Conservation (phyloP, 495 filamentous ascomycete species). For the Penicillium alfredii region DNA sequence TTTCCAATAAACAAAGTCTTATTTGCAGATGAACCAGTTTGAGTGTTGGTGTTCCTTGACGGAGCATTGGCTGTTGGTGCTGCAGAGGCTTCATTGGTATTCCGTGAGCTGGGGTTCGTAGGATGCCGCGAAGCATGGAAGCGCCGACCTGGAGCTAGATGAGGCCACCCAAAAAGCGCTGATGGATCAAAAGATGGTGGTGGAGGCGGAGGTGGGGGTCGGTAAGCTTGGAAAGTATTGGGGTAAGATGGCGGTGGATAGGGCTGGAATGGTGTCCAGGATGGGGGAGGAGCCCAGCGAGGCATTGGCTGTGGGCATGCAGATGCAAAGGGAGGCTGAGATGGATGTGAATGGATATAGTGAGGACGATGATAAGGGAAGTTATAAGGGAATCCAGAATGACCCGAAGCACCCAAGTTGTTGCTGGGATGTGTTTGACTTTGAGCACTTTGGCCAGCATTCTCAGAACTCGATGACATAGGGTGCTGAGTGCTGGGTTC, state of each 20-base stretch:
- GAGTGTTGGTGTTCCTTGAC: conserved; percentile 16
- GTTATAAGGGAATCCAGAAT: too few relatives aligned
- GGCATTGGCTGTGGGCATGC: too few relatives aligned
- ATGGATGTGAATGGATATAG: too few relatives aligned
- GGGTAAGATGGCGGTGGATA: conserved; percentile 2
- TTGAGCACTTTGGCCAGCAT: too few relatives aligned
- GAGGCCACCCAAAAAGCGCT: too few relatives aligned
- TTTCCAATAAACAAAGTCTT: conserved; percentile 92
- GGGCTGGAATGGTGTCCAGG: neutral
- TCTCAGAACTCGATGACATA: too few relatives aligned
- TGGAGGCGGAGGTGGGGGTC: conserved; percentile 8
- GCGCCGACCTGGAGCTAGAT: conserved; percentile 2
- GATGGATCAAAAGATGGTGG: too few relatives aligned
- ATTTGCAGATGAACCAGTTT: conserved; percentile 50
- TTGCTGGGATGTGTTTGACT: too few relatives aligned
- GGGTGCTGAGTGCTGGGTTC: neutral
- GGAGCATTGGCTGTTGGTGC: neutral
- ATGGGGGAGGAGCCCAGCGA: conserved; percentile 1
- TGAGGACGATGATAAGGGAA: too few relatives aligned
- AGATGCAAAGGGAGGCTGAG: too few relatives aligned
- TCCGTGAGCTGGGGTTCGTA: neutral
- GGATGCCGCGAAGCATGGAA: neutral
- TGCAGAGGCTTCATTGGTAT: conserved; percentile 3
- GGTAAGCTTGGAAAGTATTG: conserved; percentile 11
- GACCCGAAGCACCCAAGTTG: too few relatives aligned